These are phyloP conservation scores for Solanum medicagineum DNA, from an alignment of 257 asterid species.

Conservation along the genomic window DNA sequence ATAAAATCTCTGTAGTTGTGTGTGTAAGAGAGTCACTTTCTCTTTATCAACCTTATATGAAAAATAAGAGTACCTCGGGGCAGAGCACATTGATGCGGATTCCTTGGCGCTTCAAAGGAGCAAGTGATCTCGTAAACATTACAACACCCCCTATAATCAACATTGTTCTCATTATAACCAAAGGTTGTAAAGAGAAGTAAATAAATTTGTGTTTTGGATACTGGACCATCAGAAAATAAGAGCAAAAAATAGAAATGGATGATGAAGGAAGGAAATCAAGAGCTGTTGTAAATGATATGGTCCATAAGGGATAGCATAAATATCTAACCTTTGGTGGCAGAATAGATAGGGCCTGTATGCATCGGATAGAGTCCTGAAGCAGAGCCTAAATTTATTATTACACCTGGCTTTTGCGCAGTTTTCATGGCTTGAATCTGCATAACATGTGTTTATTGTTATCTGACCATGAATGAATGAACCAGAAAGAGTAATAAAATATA, in stretches of 20 bases:
- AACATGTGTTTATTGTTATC: slow-evolving; percentile 11
- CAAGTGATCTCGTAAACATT: slow-evolving; percentile 73
- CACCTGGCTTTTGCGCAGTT: slow-evolving; percentile 65
- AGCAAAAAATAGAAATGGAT: neutral
- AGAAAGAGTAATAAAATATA: neutral
- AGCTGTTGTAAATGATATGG: neutral
- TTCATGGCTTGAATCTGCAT: slow-evolving; percentile 65
- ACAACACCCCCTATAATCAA: slow-evolving; percentile 68
- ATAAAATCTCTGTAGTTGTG: neutral
- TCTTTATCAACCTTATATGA: neutral
- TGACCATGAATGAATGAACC: neutral
- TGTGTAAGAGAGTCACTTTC: neutral
- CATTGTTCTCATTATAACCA: slow-evolving; percentile 5
- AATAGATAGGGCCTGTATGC: slow-evolving; percentile 66
- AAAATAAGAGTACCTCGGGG: slow-evolving; percentile 57
- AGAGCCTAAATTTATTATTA: slow-evolving; percentile 69
- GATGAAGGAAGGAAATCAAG: neutral
- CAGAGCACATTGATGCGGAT: slow-evolving; percentile 91
- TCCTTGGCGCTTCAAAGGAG: slow-evolving; percentile 68
- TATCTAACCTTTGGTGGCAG: slow-evolving; percentile 76
- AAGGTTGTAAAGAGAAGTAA: neutral
- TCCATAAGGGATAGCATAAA: neutral
- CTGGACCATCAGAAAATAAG: neutral
- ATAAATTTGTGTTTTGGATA: neutral
- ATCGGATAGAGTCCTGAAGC: slow-evolving; percentile 92